These are phyloP conservation scores for Cephaloascus fragrans DNA, from an alignment of 805 yeast genomes.

Conservation along the genomic window DNA sequence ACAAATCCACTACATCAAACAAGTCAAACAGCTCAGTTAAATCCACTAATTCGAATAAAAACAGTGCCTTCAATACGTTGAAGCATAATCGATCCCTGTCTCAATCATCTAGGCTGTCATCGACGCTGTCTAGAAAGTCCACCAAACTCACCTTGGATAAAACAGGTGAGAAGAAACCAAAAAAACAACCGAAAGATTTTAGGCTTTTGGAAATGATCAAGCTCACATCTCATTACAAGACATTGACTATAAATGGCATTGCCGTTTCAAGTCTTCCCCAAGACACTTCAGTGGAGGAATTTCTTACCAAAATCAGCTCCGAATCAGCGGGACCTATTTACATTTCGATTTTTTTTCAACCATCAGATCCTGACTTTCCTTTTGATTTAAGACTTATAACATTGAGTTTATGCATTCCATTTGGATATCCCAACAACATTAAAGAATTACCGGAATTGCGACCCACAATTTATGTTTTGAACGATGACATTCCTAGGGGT, in stretches of 20 bases:
- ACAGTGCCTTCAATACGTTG: neutral
- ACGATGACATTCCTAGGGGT: slow-evolving; percentile 64
- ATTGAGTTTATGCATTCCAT: slow-evolving; percentile 45
- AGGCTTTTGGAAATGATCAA: neutral
- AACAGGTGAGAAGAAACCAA: neutral
- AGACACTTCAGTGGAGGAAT: neutral
- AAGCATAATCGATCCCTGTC: neutral
- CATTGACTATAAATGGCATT: neutral
- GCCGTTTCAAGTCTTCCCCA: neutral
- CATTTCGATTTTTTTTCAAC: slow-evolving; percentile 35
- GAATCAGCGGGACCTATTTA: slow-evolving; percentile 14
- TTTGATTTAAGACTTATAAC: slow-evolving; percentile 47
- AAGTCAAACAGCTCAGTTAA: neutral
- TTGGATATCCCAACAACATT: slow-evolving; percentile 35
- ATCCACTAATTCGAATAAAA: no score
- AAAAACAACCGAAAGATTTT: neutral
- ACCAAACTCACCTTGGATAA: neutral
- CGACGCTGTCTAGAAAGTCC: neutral
- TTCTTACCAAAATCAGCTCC: neutral
- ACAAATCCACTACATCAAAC: no score
- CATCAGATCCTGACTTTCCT: slow-evolving; percentile 69
- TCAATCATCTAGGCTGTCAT: neutral
- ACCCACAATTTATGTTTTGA: slow-evolving; percentile 49
- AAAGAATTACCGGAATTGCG: slow-evolving; percentile 8
- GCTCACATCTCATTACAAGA: no score